A percentile compares a stretch with the other conserved stretches of the same genome.
Evolutionary conservation across 2,329 filamentous ascomycete genomes (phyloP).

Genomic region (Aspergillus fischeri): DNA sequence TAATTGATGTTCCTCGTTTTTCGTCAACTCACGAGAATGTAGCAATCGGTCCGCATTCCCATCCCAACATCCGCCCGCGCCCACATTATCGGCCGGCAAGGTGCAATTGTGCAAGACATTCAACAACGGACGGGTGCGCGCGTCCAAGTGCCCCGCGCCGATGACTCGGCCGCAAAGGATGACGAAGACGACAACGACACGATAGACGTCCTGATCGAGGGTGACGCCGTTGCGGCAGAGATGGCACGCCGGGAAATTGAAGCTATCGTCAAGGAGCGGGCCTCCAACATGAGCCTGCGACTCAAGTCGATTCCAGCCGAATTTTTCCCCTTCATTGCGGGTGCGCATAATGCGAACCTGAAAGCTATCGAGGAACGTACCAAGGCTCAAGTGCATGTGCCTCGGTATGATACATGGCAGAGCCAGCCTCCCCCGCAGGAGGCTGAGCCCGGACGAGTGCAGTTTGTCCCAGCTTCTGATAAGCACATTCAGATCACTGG

Average conservation of each 20-base stretch:
- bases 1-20: background rate
- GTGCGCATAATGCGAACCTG: slow-evolving; percentile 65
- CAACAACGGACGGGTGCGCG: slow-evolving; percentile 85
- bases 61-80: slow-evolving; percentile 80
- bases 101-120: slow-evolving; percentile 82
- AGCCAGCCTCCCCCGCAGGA: slow-evolving; percentile 63
- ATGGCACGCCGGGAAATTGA: slow-evolving; percentile 79
- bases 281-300: slow-evolving; percentile 75
- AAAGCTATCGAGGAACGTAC: slow-evolving; percentile 66
- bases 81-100: slow-evolving; percentile 89
- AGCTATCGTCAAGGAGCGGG: slow-evolving; percentile 81
- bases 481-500: slow-evolving; percentile 81
- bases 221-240: slow-evolving; percentile 82
- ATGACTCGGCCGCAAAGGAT: slow-evolving; percentile 60
- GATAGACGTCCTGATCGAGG: slow-evolving; percentile 84
- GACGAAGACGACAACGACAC: slow-evolving; percentile 74
- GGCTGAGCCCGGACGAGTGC: slow-evolving; percentile 60
- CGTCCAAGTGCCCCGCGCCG: slow-evolving; percentile 81
- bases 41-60: slow-evolving; percentile 68
- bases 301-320: slow-evolving; percentile 82
- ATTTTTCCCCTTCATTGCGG: slow-evolving; percentile 93
- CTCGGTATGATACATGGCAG: slow-evolving; percentile 71
- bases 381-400: slow-evolving; percentile 77
- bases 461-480: slow-evolving; percentile 67
- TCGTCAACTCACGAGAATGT: slow-evolving; percentile 6